phyloP scores from a whole-genome alignment of 306 rosid species.

The Malus orientalis region DNA sequence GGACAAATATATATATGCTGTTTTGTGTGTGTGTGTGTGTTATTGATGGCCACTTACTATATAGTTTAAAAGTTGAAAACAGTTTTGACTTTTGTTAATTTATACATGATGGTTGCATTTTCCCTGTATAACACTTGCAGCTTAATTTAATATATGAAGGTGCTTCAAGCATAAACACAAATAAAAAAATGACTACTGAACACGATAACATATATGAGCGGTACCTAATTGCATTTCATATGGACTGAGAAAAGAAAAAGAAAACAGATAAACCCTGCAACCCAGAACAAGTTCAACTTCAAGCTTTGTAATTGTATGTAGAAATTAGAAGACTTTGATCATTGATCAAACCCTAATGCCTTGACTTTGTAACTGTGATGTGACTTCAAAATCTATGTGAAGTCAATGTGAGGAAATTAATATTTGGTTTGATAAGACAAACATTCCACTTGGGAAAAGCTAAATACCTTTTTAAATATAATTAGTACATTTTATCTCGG shows the following conservation, averaged over 20 bases:
- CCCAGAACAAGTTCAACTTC: background rate
- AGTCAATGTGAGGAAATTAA: background rate
- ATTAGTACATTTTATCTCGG: background rate
- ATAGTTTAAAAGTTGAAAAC: constrained; percentile 1
- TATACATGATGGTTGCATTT: background rate
- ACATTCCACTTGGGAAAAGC: background rate
- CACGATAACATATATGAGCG: background rate
- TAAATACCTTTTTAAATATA: background rate
- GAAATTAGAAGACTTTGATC: background rate
- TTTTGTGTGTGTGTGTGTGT: background rate
- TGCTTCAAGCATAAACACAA: constrained; percentile 3
- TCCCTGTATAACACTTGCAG: constrained; percentile 3
- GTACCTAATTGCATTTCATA: background rate
- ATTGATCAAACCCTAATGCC: background rate
- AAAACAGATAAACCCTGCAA: background rate
- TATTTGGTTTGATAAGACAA: background rate
- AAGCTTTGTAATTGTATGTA: background rate
- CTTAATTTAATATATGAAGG: background rate
- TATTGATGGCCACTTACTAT: background rate
- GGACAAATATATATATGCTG: background rate
- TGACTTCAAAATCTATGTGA: background rate
- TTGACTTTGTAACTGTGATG: background rate
- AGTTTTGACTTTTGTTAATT: background rate
- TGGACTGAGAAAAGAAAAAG: background rate
- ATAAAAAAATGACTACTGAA: background rate